These are phyloP conservation scores for Xylariaceae sp. DNA, from an alignment of 2,329 filamentous ascomycete genomes.

Conservation along the genomic window DNA sequence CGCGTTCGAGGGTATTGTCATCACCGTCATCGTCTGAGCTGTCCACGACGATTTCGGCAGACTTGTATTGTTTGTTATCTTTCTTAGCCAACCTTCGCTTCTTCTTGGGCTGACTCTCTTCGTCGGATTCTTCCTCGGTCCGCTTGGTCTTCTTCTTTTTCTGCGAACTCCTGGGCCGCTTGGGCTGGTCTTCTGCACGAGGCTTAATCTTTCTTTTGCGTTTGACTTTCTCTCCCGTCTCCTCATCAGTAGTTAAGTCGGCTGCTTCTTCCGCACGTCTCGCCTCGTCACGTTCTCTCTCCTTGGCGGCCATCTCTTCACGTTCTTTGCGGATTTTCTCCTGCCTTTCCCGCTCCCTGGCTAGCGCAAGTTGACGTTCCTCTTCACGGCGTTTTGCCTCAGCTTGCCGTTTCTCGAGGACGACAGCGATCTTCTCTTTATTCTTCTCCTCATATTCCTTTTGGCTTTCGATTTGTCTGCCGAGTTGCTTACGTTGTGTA, in stretches of 20 bases:
- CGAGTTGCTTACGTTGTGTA: constrained; percentile 87
- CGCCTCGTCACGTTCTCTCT: constrained; percentile 62
- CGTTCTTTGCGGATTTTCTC: constrained; percentile 83
- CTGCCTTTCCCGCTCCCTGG: constrained; percentile 66
- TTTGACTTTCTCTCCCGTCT: constrained; percentile 76
- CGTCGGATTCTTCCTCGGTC: constrained; percentile 43
- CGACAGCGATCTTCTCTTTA: constrained; percentile 76
- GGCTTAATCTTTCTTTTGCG: constrained; percentile 60
- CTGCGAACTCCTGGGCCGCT: constrained; percentile 32
- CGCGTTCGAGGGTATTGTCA: constrained; percentile 41
- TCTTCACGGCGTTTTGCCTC: constrained; percentile 76
- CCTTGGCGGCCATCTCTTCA: constrained; percentile 69
- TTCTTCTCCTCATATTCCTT: constrained; percentile 91
- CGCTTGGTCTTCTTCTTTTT: constrained; percentile 57
- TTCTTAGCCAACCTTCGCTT: constrained; percentile 49
- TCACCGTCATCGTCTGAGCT: constrained; percentile 50
- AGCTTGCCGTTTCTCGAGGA: constrained; percentile 71
- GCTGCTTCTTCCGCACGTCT: constrained; percentile 70
- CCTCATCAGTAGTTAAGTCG: constrained; percentile 73
- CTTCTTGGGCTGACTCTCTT: constrained; percentile 54
- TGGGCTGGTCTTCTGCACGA: constrained; percentile 35
- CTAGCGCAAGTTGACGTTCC: constrained; percentile 60
- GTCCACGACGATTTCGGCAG: constrained; percentile 74
- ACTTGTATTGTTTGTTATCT: constrained; percentile 71
- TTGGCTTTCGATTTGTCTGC: constrained; percentile 77